phyloP scores from a whole-genome alignment of 306 rosid species.

The Prunus davidiana region DNA sequence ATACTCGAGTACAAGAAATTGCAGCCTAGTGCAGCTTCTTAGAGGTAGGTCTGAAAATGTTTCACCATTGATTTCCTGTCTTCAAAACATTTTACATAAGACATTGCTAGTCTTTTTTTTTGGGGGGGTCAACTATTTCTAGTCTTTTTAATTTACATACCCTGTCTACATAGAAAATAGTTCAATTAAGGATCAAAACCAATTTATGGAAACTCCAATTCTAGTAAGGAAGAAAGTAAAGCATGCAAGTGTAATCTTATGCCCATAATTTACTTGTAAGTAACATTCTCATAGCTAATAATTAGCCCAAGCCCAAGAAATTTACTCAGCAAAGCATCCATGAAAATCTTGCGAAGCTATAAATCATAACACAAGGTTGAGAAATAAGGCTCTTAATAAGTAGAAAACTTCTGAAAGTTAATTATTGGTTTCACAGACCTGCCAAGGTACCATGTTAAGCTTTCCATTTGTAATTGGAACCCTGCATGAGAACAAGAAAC shows the following conservation, averaged over 20 bases:
- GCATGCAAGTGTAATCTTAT: not conserved
- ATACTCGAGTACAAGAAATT: not conserved
- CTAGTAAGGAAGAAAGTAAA: not conserved
- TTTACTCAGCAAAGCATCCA: not conserved
- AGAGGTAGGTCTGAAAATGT: not conserved
- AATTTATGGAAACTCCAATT: not conserved
- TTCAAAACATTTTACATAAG: not conserved
- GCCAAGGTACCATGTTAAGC: slow-evolving; percentile 98
- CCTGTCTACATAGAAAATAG: not conserved
- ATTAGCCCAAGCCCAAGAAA: not conserved
- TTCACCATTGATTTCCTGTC: not conserved
- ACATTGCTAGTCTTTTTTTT: not conserved
- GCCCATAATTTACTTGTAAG: not conserved
- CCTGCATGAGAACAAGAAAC: slow-evolving; percentile 42
- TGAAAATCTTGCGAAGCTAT: not conserved
- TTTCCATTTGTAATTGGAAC: slow-evolving; percentile 87
- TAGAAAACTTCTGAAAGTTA: not conserved
- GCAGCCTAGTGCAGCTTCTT: not conserved
- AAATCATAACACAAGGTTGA: not conserved
- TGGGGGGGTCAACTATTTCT: not conserved
- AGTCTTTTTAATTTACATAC: not conserved
- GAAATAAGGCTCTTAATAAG: not conserved
- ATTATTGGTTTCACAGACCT: slow-evolving; percentile 41
- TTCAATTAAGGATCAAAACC: not conserved
- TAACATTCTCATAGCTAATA: not conserved